Conservation (phyloP, 2,329 filamentous ascomycete genomes). For the Intubia oerlemansii region DNA sequence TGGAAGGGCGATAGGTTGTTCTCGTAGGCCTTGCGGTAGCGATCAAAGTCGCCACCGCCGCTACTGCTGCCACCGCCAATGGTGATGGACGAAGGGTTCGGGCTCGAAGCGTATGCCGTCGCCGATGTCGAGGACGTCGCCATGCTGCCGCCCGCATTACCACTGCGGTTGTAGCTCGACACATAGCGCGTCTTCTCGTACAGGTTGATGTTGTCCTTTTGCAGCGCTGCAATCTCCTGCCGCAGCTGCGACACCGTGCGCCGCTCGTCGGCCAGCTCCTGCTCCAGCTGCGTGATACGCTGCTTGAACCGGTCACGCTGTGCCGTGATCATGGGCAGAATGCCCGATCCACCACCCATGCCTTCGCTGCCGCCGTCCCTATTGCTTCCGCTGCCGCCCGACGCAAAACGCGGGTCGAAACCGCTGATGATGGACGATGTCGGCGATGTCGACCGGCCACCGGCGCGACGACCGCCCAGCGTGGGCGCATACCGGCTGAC, state of each 20-base stretch:
- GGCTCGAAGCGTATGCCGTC: slow-evolving; percentile 42
- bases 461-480: slow-evolving; percentile 15
- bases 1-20: slow-evolving; percentile 90
- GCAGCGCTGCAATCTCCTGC: slow-evolving; percentile 75
- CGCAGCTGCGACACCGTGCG: slow-evolving; percentile 65
- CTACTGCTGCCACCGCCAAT: slow-evolving; percentile 32
- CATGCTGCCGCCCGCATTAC: slow-evolving; percentile 23
- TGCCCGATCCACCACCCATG: slow-evolving; percentile 59
- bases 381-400: slow-evolving; percentile 20
- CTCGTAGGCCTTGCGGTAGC: slow-evolving; percentile 85
- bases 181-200: slow-evolving; percentile 98
- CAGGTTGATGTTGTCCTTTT: slow-evolving; percentile 86
- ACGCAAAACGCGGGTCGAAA: slow-evolving; percentile 47
- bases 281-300: slow-evolving; percentile 76
- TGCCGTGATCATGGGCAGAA: slow-evolving; percentile 93
- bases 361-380: slow-evolving; percentile 30
- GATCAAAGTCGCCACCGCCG: slow-evolving; percentile 48
- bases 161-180: slow-evolving; percentile 77
- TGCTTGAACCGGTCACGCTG: slow-evolving; percentile 97
- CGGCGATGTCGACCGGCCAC: slow-evolving; percentile 46
- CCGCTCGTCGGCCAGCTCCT: slow-evolving; percentile 71
- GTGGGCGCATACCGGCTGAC: slow-evolving; percentile 55
- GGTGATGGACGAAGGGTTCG: slow-evolving; percentile 53
- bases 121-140: slow-evolving; percentile 34
- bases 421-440: slow-evolving; percentile 97